Evolutionary conservation across 2,329 filamentous ascomycete species (phyloP).

Genomic region (Thelonectria rubi): DNA sequence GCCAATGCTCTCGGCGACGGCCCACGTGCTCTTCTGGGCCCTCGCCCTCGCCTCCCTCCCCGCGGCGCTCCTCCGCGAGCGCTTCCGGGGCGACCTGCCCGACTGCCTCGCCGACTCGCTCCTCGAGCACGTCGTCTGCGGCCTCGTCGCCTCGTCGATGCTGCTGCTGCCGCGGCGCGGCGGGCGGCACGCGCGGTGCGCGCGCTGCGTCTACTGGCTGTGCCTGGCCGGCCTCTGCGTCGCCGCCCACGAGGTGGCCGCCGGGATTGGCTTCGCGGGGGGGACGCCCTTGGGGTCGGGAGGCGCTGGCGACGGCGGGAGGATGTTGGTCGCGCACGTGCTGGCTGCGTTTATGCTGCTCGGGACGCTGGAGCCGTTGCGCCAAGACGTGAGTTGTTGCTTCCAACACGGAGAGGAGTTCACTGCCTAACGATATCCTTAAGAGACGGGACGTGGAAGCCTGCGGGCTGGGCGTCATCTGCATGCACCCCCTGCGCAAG

Average conservation of each 20-base stretch:
- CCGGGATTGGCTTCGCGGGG: conserved; percentile 17
- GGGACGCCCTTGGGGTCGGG: conserved; percentile 9
- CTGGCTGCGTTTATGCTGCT: conserved; percentile 33
- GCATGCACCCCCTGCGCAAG: conserved; percentile 21
- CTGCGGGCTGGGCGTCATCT: conserved; percentile 30
- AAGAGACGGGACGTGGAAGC: conserved; percentile 34
- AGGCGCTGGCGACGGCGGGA: neutral
- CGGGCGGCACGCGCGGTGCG: neutral
- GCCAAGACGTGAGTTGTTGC: conserved; percentile 29
- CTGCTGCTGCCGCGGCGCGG: neutral
- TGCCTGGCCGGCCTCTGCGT: conserved; percentile 13
- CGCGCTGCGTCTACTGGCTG: conserved; percentile 6
- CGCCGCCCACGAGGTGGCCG: conserved; percentile 10
- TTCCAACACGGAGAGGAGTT: neutral
- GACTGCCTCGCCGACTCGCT: neutral
- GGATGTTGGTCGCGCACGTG: conserved; percentile 23
- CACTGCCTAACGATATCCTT: neutral
- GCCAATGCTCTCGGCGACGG: conserved; percentile 32
- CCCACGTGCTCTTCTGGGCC: conserved; percentile 33
- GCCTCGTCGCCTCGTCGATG: neutral
- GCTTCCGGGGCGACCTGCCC: conserved; percentile 7
- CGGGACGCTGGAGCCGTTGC: conserved; percentile 37
- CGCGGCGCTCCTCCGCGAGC: conserved; percentile 8
- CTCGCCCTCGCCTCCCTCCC: conserved; percentile 28
- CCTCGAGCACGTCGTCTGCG: conserved; percentile 6